Evolutionary conservation across 2,329 filamentous ascomycete genomes (phyloP).

Genomic region (Xylaria polymorpha): DNA sequence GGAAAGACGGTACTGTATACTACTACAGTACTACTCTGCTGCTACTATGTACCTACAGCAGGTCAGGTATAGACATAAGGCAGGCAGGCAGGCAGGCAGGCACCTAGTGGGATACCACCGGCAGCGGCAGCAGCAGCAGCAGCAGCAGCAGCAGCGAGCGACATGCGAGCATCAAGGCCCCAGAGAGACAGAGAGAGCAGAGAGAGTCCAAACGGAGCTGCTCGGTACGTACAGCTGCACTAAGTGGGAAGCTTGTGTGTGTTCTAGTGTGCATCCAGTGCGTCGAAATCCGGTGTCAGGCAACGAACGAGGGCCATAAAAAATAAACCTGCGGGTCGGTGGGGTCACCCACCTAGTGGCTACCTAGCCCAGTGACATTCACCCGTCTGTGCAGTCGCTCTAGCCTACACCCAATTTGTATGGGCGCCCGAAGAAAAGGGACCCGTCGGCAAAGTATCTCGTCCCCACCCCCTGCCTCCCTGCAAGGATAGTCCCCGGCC

Average conservation of each 20-base stretch:
- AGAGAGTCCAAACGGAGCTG: conserved; percentile 7
- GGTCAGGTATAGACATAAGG: neutral
- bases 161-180: conserved; percentile 9
- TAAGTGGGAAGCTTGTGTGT: conserved; percentile 28
- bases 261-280: too few relatives aligned
- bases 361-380: conserved; percentile 30
- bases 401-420: conserved; percentile 16
- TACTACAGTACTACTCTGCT: neutral
- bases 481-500: conserved; percentile 27
- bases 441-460: conserved; percentile 27
- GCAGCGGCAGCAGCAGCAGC: conserved; percentile 3
- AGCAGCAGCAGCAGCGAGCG: conserved; percentile 1
- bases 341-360: conserved; percentile 31
- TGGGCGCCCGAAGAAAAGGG: conserved; percentile 8
- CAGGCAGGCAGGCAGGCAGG: conserved; percentile 13
- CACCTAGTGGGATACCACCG: neutral
- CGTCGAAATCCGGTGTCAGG: conserved; percentile 26
- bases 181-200: neutral
- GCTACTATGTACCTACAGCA: neutral
- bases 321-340: conserved; percentile 35
- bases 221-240: conserved; percentile 16
- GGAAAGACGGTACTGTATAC: conserved; percentile 15
- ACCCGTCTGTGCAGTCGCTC: conserved; percentile 14
- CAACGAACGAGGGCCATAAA: conserved; percentile 15
- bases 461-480: neutral